These are phyloP conservation scores for Camelina hispida DNA, from an alignment of 345 rosid species.

Conservation along the genomic window DNA sequence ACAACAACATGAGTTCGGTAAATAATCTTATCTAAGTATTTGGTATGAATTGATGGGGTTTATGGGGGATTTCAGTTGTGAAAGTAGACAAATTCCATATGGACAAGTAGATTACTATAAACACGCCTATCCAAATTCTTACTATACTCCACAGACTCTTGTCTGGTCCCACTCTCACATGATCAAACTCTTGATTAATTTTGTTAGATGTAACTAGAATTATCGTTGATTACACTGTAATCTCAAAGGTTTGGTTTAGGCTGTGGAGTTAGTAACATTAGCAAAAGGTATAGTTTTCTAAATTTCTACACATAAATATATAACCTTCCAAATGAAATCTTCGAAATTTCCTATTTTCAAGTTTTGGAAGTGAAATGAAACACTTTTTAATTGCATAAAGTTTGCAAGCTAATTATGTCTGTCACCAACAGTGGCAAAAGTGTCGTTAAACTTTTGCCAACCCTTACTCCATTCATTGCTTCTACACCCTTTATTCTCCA, in stretches of 20 bases:
- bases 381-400: conserved; percentile 20
- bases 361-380: conserved; percentile 16
- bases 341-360: background rate
- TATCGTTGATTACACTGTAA: background rate
- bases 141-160: conserved; percentile 23
- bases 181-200: background rate
- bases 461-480: conserved; percentile 36
- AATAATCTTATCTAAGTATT: conserved; percentile 32
- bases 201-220: background rate
- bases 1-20: conserved; percentile 35
- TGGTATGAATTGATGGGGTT: conserved; percentile 31
- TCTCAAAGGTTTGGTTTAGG: background rate
- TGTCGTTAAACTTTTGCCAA: conserved; percentile 41
- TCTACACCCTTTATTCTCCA: conserved; percentile 39
- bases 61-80: conserved; percentile 20
- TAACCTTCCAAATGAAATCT: background rate
- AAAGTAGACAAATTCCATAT: conserved; percentile 50
- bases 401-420: conserved; percentile 40
- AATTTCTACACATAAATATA: background rate
- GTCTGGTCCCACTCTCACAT: conserved; percentile 33
- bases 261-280: background rate
- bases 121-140: conserved; percentile 28
- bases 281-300: background rate
- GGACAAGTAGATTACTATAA: conserved; percentile 51
- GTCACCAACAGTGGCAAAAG: conserved; percentile 41